Evolutionary conservation across 208 protist genomes (phyloP).

Genomic region (Phytomonas francai): DNA sequence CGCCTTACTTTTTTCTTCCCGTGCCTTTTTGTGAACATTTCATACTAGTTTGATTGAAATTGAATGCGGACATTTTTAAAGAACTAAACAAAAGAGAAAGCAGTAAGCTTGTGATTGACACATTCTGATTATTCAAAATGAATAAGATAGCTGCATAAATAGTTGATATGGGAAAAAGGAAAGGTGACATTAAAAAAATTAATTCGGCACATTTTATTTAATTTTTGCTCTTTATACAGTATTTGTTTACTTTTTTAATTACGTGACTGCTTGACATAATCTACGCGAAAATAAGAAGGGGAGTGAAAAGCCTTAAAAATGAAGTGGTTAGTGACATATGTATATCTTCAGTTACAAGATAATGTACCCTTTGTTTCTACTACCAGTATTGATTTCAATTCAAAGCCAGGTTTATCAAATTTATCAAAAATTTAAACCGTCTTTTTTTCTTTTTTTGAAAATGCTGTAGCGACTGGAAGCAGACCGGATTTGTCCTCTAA

Average conservation of each 20-base stretch:
- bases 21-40: neutral
- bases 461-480: neutral
- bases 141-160: conserved; percentile 7
- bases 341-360: neutral
- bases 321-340: neutral
- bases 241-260: conserved; percentile 2
- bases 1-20: neutral
- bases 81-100: neutral
- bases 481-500: neutral
- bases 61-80: neutral
- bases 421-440: conserved; percentile 2
- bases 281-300: neutral
- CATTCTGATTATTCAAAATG: conserved; percentile 3
- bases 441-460: conserved; percentile 10
- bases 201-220: conserved; percentile 6
- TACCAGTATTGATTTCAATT: neutral
- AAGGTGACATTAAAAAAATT: conserved; percentile 1
- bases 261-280: neutral
- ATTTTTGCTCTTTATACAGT: conserved; percentile 5
- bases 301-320: neutral
- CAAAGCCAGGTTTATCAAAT: neutral
- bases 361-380: conserved; percentile 2
- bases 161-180: conserved; percentile 3
- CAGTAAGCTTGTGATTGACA: neutral
- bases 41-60: neutral